phyloP scores from a whole-genome alignment of 148 eudicot species.

The Fagopyrum esculentum region DNA sequence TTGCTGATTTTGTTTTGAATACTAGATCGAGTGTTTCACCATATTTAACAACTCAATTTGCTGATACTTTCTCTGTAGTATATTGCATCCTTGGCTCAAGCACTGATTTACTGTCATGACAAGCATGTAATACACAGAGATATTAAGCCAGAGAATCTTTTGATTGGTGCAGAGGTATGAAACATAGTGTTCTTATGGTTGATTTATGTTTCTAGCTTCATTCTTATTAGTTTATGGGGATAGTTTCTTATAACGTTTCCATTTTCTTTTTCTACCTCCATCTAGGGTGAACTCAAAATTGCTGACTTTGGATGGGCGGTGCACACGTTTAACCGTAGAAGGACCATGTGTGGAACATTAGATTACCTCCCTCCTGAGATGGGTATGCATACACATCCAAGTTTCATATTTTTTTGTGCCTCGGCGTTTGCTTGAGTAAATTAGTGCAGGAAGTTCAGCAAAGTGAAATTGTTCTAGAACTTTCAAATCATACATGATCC shows the following conservation, averaged over 20 bases:
- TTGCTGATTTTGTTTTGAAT: conserved; percentile 1
- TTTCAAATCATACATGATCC: too few species aligned
- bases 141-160: conserved; percentile 94
- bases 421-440: not conserved
- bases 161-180: conserved; percentile 83
- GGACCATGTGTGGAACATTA: conserved; percentile 95
- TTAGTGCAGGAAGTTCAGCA: too few species aligned
- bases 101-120: conserved; percentile 92
- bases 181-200: not conserved
- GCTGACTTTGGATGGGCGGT: conserved; percentile 99
- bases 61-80: conserved; percentile 39
- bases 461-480: too few species aligned
- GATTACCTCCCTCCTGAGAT: conserved; percentile 98
- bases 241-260: not conserved
- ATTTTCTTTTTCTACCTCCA: not conserved
- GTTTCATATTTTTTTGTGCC: not conserved
- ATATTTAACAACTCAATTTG: not conserved
- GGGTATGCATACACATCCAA: conserved; percentile 48
- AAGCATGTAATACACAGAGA: conserved; percentile 97
- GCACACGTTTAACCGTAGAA: conserved; percentile 87
- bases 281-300: conserved; percentile 91
- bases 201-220: not conserved
- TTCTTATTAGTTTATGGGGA: not conserved
- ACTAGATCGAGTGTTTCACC: not conserved
- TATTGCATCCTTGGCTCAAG: conserved; percentile 86